Evolutionary conservation across 2,329 filamentous ascomycete genomes (phyloP).

Genomic region (Leptographium lundbergii): DNA sequence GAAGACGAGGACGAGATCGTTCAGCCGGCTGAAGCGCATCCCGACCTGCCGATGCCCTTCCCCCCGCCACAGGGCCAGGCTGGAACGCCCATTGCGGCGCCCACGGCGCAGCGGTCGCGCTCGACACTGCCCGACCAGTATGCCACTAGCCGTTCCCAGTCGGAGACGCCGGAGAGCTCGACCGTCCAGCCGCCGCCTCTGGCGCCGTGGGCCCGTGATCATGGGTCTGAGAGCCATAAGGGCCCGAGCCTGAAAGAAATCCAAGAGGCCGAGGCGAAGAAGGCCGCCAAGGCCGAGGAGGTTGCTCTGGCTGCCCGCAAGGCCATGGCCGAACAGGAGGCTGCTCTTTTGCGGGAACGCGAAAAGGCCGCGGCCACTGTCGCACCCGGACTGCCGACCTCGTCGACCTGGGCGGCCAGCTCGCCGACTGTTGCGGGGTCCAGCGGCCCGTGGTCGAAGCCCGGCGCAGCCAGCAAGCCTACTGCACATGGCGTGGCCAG

Average conservation of each 20-base stretch:
- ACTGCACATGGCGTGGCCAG: slow-evolving; percentile 14
- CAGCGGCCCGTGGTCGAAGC: slow-evolving; percentile 55
- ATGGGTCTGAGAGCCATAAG: slow-evolving; percentile 55
- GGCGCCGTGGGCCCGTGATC: slow-evolving; percentile 91
- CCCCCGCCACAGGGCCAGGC: slow-evolving; percentile 57
- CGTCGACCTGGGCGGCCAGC: slow-evolving; percentile 77
- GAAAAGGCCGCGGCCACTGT: slow-evolving; percentile 43
- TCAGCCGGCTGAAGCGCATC: slow-evolving; percentile 30
- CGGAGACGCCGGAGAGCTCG: slow-evolving; percentile 55
- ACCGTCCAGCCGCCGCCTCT: slow-evolving; percentile 48
- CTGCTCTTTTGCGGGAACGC: slow-evolving; percentile 44
- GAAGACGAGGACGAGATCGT: slow-evolving; percentile 18
- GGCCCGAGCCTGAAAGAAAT: slow-evolving; percentile 93
- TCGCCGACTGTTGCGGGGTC: slow-evolving; percentile 54
- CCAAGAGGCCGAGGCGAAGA: slow-evolving; percentile 86
- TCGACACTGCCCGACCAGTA: slow-evolving; percentile 72
- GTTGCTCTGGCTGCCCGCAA: slow-evolving; percentile 65
- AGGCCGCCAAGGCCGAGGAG: slow-evolving; percentile 81
- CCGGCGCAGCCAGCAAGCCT: slow-evolving; percentile 34
- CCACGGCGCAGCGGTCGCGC: slow-evolving; percentile 71
- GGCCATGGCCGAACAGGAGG: slow-evolving; percentile 68
- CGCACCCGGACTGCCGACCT: slow-evolving; percentile 72
- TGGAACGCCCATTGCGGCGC: slow-evolving; percentile 70
- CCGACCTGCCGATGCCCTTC: slow-evolving; percentile 68
- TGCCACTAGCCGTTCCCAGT: slow-evolving; percentile 50